Conservation (phyloP, 2,329 filamentous ascomycete genomes). For the Tolypocladium inflatum region DNA sequence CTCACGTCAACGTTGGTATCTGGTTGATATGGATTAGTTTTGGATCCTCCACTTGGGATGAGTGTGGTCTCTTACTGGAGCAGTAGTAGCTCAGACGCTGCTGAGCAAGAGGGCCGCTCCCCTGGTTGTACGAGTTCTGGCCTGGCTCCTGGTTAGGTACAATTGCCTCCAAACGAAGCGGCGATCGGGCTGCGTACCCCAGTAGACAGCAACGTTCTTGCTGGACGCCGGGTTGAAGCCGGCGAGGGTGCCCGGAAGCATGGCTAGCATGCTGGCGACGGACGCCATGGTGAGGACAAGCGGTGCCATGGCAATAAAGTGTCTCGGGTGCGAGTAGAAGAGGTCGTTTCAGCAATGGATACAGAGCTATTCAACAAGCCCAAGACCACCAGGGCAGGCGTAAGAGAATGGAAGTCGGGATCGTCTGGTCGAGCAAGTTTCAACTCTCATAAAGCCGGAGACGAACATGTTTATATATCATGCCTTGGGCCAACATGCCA, state of each 20-base stretch:
- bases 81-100: constrained; percentile 50
- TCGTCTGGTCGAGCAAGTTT: not conserved
- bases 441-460: not conserved
- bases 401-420: not conserved
- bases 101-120: constrained; percentile 35
- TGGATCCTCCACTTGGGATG: not conserved
- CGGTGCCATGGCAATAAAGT: constrained; percentile 3
- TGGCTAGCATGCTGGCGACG: constrained; percentile 11
- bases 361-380: not conserved
- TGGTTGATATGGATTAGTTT: constrained; percentile 3
- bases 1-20: constrained; percentile 38
- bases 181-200: constrained; percentile 34
- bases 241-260: constrained; percentile 22
- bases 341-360: not conserved
- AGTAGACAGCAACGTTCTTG: constrained; percentile 56
- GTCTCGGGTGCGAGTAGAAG: not conserved
- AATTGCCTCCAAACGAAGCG: not conserved
- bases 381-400: not conserved
- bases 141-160: constrained; percentile 14
- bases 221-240: constrained; percentile 34
- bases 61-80: constrained; percentile 32
- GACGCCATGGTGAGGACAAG: constrained; percentile 5
- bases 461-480: not conserved
- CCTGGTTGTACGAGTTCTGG: constrained; percentile 50
- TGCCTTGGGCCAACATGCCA: not conserved